Percentiles rank a stretch among this genome's conserved stretches.
phyloP scores from a whole-genome alignment of 1,284 basidiomycete genomes.

The Phlebopus sp. region DNA sequence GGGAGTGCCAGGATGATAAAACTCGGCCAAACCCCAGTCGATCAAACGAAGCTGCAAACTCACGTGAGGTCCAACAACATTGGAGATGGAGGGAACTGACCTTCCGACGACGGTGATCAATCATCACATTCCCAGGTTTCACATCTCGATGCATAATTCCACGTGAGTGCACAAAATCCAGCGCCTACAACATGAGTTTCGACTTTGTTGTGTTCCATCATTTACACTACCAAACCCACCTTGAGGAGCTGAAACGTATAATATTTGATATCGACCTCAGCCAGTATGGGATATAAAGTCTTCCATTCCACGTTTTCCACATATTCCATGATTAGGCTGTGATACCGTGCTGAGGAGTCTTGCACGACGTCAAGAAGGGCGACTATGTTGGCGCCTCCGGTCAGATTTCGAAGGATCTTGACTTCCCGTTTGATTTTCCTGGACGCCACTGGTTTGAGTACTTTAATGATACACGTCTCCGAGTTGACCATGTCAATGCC shows the following conservation, averaged over 20 bases:
- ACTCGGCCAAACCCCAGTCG: conserved; percentile 92
- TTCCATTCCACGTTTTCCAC: conserved; percentile 87
- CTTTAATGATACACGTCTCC: conserved; percentile 84
- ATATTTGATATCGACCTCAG: conserved; percentile 80
- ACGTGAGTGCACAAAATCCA: conserved; percentile 86
- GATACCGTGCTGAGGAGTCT: conserved; percentile 72
- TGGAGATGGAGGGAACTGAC: conserved; percentile 35
- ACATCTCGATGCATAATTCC: conserved; percentile 93
- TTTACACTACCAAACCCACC: conserved; percentile 35
- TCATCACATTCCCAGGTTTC: conserved; percentile 92
- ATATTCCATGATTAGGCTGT: conserved; percentile 84
- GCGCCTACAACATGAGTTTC: conserved; percentile 46
- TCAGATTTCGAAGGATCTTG: conserved; percentile 86
- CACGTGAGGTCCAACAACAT: conserved; percentile 1
- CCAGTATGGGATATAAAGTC: conserved; percentile 68
- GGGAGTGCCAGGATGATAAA: conserved; percentile 84
- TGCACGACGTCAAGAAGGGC: conserved; percentile 82
- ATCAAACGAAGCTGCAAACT: conserved; percentile 68
- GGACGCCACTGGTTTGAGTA: conserved; percentile 87
- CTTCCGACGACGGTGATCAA: conserved; percentile 77
- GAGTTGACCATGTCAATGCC: conserved; percentile 79
- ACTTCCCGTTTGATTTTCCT: conserved; percentile 94
- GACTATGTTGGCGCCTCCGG: conserved; percentile 85
- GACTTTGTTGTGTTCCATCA: neutral
- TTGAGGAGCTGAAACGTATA: conserved; percentile 86